Conservation (phyloP, 2,329 filamentous ascomycete genomes). For the Calonectria pauciramosa region DNA sequence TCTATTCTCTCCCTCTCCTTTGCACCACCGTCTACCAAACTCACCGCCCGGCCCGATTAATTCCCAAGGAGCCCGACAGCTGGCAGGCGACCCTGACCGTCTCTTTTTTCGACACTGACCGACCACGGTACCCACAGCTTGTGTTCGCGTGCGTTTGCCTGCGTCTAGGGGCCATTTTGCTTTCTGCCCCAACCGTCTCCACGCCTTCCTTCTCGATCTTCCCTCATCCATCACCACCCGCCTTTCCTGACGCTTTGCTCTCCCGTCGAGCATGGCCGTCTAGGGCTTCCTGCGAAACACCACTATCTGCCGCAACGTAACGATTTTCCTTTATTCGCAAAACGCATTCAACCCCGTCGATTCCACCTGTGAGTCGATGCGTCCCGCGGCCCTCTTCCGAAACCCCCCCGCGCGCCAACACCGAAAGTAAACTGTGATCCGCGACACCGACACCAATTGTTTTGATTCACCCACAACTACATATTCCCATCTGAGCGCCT, state of each 20-base stretch:
- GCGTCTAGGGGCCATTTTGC: conserved; percentile 42
- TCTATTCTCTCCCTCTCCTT: neutral
- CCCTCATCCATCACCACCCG: conserved; percentile 35
- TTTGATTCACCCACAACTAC: conserved; percentile 28
- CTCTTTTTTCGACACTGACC: conserved; percentile 39
- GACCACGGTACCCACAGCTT: conserved; percentile 43
- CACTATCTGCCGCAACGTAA: neutral
- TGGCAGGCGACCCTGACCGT: conserved; percentile 41
- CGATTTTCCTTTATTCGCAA: conserved; percentile 3
- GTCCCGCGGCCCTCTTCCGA: conserved; percentile 29
- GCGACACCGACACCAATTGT: conserved; percentile 43
- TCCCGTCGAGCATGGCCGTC: conserved; percentile 23
- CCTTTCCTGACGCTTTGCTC: conserved; percentile 32
- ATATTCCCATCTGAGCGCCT: conserved; percentile 24
- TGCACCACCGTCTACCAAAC: neutral
- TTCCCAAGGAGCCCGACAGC: conserved; percentile 30
- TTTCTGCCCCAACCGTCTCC: conserved; percentile 41
- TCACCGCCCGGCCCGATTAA: conserved; percentile 19
- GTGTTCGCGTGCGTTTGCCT: conserved; percentile 39
- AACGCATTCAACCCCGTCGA: conserved; percentile 12
- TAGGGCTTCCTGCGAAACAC: conserved; percentile 17
- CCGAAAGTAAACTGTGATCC: conserved; percentile 35
- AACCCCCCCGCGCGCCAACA: conserved; percentile 38
- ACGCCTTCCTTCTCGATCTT: conserved; percentile 34
- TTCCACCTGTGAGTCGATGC: conserved; percentile 35